Evolutionary conservation across 2,329 filamentous ascomycete genomes (phyloP).

Genomic region (Tolypocladium album): DNA sequence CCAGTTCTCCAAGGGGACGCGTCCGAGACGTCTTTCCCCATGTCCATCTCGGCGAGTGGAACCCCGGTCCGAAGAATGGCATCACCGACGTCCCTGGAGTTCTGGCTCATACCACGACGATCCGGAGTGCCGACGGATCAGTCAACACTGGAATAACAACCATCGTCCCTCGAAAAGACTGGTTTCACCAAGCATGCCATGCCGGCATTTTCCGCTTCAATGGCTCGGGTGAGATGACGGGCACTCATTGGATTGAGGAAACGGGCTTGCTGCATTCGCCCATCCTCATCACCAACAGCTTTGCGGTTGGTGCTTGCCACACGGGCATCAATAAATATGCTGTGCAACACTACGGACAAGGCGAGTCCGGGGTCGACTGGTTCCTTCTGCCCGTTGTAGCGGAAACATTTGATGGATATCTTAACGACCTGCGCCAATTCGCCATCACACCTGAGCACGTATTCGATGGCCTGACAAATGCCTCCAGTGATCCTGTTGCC

Average conservation of each 20-base stretch:
- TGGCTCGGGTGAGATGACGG: constrained; percentile 52
- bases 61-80: not conserved
- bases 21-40: not conserved
- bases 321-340: constrained; percentile 48
- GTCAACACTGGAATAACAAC: not conserved
- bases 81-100: not conserved
- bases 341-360: constrained; percentile 30
- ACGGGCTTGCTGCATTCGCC: constrained; percentile 48
- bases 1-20: not conserved
- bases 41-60: not conserved
- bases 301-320: constrained; percentile 46
- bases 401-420: constrained; percentile 52
- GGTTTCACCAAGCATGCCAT: not conserved
- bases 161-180: not conserved
- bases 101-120: not conserved
- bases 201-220: constrained; percentile 29
- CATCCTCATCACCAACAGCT: constrained; percentile 48
- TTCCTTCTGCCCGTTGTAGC: constrained; percentile 47
- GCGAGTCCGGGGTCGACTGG: constrained; percentile 34
- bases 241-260: constrained; percentile 50
- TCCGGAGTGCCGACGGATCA: not conserved
- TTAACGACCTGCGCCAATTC: constrained; percentile 47
- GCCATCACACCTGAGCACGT: constrained; percentile 43
- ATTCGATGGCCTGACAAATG: constrained; percentile 39
- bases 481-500: constrained; percentile 36